Evolutionary conservation across 177 flowering plant genomes (phyloP).

Genomic region (Tripterygium wilfordii): DNA sequence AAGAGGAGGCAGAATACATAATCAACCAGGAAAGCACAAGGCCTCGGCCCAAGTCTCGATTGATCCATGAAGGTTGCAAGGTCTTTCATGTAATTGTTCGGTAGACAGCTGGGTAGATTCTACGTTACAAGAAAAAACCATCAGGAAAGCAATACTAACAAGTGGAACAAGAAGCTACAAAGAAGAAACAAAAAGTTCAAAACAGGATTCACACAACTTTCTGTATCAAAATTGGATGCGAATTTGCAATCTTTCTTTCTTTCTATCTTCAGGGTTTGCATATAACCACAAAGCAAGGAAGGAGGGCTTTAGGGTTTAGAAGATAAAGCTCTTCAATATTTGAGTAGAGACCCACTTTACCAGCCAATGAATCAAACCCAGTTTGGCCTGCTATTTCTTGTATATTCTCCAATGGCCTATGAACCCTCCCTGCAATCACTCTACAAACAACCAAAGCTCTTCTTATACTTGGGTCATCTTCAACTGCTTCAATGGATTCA

Average conservation of each 20-base stretch:
- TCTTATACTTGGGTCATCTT: constrained; percentile 32
- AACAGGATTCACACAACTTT: constrained; percentile 12
- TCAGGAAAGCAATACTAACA: neutral
- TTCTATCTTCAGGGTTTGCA: constrained; percentile 57
- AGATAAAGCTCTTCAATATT: constrained; percentile 64
- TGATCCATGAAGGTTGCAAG: too few relatives aligned
- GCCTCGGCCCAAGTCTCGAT: too few relatives aligned
- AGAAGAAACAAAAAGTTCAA: constrained; percentile 3
- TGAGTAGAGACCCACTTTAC: constrained; percentile 53
- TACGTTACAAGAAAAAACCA: too few relatives aligned
- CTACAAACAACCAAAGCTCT: constrained; percentile 86
- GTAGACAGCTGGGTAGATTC: too few relatives aligned
- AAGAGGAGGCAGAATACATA: too few relatives aligned
- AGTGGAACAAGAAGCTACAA: constrained; percentile 3
- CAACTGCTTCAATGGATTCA: constrained; percentile 45
- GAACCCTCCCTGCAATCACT: constrained; percentile 95
- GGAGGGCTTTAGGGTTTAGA: constrained; percentile 76
- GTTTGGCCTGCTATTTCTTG: constrained; percentile 64
- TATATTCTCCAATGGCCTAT: constrained; percentile 72
- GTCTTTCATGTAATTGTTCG: too few relatives aligned
- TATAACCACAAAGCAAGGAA: constrained; percentile 93
- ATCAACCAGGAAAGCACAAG: too few relatives aligned
- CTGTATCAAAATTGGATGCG: neutral
- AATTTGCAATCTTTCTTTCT: neutral
- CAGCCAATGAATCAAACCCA: constrained; percentile 93